Percentiles rank a stretch among this genome's conserved stretches.
phyloP scores from a whole-genome alignment of 2,329 filamentous ascomycete genomes.

The Pseudogymnoascus sp. region DNA sequence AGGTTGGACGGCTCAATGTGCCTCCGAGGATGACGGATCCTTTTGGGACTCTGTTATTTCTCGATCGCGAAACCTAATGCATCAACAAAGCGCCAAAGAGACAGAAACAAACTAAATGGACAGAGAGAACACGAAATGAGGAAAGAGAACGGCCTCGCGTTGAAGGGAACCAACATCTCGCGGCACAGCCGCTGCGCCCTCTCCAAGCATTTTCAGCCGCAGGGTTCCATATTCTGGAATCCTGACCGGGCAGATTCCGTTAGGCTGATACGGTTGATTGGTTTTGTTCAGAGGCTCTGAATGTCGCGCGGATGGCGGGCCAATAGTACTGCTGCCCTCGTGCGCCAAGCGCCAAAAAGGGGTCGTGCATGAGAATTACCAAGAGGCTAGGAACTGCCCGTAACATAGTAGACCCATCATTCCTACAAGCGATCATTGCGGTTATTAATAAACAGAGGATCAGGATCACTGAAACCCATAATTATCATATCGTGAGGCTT shows the following conservation, averaged over 20 bases:
- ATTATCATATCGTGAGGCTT: background rate
- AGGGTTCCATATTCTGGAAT: background rate
- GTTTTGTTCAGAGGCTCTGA: background rate
- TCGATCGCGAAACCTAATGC: background rate
- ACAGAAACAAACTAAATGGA: background rate
- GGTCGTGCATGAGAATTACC: background rate
- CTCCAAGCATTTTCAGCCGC: constrained; percentile 1
- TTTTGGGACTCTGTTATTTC: background rate
- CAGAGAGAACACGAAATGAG: background rate
- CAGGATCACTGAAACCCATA: background rate
- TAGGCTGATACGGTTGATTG: background rate
- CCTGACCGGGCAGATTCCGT: background rate
- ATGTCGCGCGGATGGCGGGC: background rate
- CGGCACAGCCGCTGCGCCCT: background rate
- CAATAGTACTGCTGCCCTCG: background rate
- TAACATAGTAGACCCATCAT: background rate
- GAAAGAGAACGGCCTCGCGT: background rate
- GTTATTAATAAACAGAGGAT: background rate
- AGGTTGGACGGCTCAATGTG: background rate
- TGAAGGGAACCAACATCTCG: background rate
- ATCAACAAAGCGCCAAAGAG: background rate
- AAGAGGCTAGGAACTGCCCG: background rate
- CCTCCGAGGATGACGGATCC: background rate
- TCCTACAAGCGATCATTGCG: background rate
- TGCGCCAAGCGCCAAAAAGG: background rate